These are phyloP conservation scores for Leccinum glutinopallens DNA, from an alignment of 1,284 basidiomycete species.

Conservation along the genomic window DNA sequence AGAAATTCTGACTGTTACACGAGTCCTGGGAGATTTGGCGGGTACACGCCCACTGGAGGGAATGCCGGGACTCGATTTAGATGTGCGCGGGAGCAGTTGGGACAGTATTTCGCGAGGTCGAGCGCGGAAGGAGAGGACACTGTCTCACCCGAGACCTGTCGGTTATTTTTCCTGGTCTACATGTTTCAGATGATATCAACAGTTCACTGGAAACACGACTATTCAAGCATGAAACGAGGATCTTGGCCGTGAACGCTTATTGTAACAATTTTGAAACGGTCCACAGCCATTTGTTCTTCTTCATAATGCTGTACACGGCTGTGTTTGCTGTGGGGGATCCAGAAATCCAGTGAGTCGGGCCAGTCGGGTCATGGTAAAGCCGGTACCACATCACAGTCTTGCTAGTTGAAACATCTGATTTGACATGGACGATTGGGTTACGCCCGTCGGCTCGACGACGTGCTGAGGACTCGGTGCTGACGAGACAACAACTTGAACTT, in stretches of 20 bases:
- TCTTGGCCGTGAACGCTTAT: constrained; percentile 4
- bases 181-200: neutral
- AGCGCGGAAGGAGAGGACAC: neutral
- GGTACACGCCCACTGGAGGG: neutral
- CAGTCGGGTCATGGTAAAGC: neutral
- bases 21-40: constrained; percentile 6
- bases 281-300: neutral
- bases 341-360: constrained; percentile 21
- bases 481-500: neutral
- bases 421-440: neutral
- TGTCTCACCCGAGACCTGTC: no score
- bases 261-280: constrained; percentile 1
- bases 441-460: neutral
- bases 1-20: neutral
- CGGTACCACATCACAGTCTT: neutral
- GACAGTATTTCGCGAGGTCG: no score
- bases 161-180: no score
- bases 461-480: neutral
- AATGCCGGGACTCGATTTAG: no score
- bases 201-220: neutral
- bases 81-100: no score
- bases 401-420: neutral
- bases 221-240: constrained; percentile 11
- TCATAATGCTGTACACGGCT: constrained; percentile 25
- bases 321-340: constrained; percentile 19